Evolutionary conservation across 202 grass and related monocot species (phyloP).

Genomic region (Elaeis oleifera): DNA sequence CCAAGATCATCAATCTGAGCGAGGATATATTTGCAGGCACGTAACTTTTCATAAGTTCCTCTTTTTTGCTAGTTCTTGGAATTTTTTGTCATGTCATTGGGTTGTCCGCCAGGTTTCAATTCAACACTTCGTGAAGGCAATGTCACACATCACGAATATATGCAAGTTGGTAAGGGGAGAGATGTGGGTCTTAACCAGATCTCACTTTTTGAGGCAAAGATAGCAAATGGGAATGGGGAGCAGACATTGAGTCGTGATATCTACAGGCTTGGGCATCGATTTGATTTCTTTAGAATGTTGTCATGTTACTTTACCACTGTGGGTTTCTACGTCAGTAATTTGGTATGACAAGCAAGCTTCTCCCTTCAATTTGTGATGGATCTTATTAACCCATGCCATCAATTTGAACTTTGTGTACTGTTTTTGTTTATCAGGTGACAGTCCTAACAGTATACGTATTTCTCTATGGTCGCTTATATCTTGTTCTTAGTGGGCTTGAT

Average conservation of each 20-base stretch:
- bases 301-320: constrained; percentile 93
- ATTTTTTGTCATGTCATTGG: background rate
- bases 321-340: constrained; percentile 88
- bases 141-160: constrained; percentile 97
- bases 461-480: constrained; percentile 78
- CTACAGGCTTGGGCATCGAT: constrained; percentile 81
- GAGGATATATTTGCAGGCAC: constrained; percentile 98
- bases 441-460: constrained; percentile 87
- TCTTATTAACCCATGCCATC: too few relatives aligned
- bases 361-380: background rate
- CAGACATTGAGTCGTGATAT: constrained; percentile 81
- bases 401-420: background rate
- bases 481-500: constrained; percentile 81
- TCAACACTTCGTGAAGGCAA: constrained; percentile 93
- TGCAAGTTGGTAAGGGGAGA: constrained; percentile 98
- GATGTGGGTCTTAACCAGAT: constrained; percentile 96
- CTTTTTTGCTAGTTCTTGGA: constrained; percentile 13
- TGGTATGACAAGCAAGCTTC: constrained; percentile 43
- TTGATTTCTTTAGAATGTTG: constrained; percentile 99
- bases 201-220: constrained; percentile 86
- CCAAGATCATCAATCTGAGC: constrained; percentile 93
- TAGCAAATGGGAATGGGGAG: constrained; percentile 87
- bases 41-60: constrained; percentile 3
- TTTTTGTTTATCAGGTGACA: constrained; percentile 53
- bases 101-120: constrained; percentile 66